These are phyloP conservation scores for Stagonosporopsis vannaccii DNA, from an alignment of 2,329 filamentous ascomycete genomes.

Conservation along the genomic window DNA sequence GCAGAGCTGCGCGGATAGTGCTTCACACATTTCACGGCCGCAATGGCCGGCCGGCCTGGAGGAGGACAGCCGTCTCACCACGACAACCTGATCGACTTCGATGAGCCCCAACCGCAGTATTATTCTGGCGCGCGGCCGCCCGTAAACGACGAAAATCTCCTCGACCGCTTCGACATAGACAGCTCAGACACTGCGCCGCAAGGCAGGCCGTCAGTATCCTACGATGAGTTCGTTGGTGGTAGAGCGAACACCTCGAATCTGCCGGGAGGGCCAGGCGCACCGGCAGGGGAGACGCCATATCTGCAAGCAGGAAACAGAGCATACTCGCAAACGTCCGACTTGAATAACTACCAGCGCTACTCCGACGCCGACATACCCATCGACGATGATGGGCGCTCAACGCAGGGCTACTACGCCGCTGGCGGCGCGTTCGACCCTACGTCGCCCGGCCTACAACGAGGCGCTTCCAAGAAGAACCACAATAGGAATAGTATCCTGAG, in stretches of 20 bases:
- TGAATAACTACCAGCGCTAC: constrained; percentile 91
- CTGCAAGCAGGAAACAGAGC: constrained; percentile 48
- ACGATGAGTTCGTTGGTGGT: constrained; percentile 87
- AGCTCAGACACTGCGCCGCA: constrained; percentile 67
- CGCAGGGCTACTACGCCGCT: constrained; percentile 78
- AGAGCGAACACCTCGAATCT: constrained; percentile 54
- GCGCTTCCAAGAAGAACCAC: constrained; percentile 63
- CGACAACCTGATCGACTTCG: constrained; percentile 74
- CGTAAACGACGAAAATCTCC: constrained; percentile 81
- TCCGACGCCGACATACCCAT: constrained; percentile 85
- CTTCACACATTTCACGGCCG: constrained; percentile 37
- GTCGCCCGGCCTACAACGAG: constrained; percentile 55
- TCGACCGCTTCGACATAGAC: constrained; percentile 76
- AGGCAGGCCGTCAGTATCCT: constrained; percentile 84
- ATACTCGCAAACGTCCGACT: constrained; percentile 78
- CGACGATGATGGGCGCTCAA: constrained; percentile 80
- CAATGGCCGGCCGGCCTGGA: constrained; percentile 63
- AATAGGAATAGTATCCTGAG: constrained; percentile 89
- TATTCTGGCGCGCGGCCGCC: constrained; percentile 77
- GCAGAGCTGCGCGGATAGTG: constrained; percentile 33
- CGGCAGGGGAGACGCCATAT: constrained; percentile 48
- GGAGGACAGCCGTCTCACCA: constrained; percentile 57
- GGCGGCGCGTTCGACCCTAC: constrained; percentile 65
- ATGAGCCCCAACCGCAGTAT: constrained; percentile 75
- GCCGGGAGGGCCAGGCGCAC: constrained; percentile 53